phyloP scores from a whole-genome alignment of 441 rosid species.

The Gossypium davidsonii region DNA sequence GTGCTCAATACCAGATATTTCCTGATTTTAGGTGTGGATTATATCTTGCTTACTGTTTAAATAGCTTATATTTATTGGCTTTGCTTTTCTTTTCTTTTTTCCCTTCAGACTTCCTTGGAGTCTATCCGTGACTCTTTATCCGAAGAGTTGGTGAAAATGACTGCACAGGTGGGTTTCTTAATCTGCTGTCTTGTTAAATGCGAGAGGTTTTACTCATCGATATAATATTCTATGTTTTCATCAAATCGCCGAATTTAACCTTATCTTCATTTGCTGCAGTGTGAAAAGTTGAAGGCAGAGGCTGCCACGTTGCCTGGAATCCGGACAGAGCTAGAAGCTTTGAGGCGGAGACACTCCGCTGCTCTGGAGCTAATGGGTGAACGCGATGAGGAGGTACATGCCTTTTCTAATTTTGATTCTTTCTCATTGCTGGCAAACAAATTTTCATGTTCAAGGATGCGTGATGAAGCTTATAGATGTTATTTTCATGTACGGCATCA shows the following conservation, averaged over 20 bases:
- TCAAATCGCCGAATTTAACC: background rate
- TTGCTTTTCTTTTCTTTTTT: constrained; percentile 15
- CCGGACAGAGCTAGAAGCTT: constrained; percentile 84
- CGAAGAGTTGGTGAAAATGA: constrained; percentile 92
- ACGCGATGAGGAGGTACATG: constrained; percentile 90
- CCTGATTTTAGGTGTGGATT: background rate
- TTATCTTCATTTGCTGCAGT: constrained; percentile 40
- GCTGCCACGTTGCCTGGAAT: constrained; percentile 68
- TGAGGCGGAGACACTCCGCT: constrained; percentile 87
- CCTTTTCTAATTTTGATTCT: background rate
- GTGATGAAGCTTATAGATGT: background rate
- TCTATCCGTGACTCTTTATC: constrained; percentile 93
- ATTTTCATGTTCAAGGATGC: background rate
- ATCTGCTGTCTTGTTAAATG: constrained; percentile 12
- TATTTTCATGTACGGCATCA: background rate
- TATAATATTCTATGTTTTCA: constrained; percentile 5
- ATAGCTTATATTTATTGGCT: constrained; percentile 3
- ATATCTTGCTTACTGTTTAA: background rate
- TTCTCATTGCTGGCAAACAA: constrained; percentile 7
- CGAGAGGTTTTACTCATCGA: constrained; percentile 9
- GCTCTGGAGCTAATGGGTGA: constrained; percentile 99
- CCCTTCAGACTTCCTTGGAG: constrained; percentile 78
- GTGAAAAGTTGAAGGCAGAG: constrained; percentile 76
- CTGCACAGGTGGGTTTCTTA: constrained; percentile 57
- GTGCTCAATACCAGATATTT: constrained; percentile 1